Evolutionary conservation across 169 alveolate species (phyloP), one percentile per base, ranked within the genome.

Genomic region (Eimeria zaria): DNA sequence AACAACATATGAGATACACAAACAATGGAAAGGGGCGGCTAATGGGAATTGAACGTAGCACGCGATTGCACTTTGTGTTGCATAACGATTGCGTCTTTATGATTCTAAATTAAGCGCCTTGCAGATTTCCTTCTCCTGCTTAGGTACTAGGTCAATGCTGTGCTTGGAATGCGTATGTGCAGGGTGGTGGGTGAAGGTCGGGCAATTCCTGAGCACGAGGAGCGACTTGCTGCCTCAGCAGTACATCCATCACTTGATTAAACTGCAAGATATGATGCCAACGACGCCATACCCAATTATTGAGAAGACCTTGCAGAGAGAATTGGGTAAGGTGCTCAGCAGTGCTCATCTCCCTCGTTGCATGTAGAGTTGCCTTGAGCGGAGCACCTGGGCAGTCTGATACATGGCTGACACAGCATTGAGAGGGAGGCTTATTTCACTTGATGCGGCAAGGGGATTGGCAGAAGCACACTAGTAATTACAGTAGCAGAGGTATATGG

Each of bases 101-200:
- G 67, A 9, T 2, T 78, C 33, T n/a, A 33, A 39, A 30, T 36
- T 53, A 33, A 14, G 14, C 81, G n/a, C 53, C 3, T 1, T 73
- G 83, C 55, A 78, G n/a, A 14, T n/a, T 48, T 8, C 27, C n/a
- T 24, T 27, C 30, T 27, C 67, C 1, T 46, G 87, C 27, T 0
- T 41, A 22, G 51, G 83, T 16, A 16, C 53, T 78, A 27, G 67
- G 30, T 16, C 2, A 46, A n/a, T 44, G 9, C 85, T 74, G 27
- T 78, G 88, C 69, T 80, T 33, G 62, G 78, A 71, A 44, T 41
- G 73, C n/a, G 6, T 24, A 58, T 62, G 1, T 93, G 69, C 80
- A 97, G 99, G 99, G 22, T 98, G 99, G 99, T 98, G 99, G 99
- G 99, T 98, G 48, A 98, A 98, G 92, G 99, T 98, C 20, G 99